phyloP scores from a whole-genome alignment of 1,284 basidiomycete species.

The Hemileia vastatrix region DNA sequence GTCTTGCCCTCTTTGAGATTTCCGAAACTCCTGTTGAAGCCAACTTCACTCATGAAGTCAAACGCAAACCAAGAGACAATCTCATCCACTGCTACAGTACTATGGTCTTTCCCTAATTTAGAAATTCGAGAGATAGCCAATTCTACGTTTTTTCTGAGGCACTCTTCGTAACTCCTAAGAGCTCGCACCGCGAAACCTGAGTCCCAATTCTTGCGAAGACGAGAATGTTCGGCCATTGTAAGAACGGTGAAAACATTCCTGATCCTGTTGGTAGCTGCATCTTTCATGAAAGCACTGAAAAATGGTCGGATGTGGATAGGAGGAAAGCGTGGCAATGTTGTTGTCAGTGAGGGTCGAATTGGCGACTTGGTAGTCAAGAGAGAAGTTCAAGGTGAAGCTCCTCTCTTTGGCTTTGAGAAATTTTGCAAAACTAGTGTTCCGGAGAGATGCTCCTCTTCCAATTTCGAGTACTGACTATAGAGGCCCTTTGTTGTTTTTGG shows the following conservation, averaged over 20 bases:
- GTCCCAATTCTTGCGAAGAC: neutral
- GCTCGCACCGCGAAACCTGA: too few relatives aligned
- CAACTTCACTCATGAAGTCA: neutral
- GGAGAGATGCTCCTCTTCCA: too few relatives aligned
- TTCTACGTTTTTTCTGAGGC: too few relatives aligned
- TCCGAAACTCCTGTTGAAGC: neutral
- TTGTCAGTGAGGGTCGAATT: too few relatives aligned
- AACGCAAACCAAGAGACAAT: neutral
- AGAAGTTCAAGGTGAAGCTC: too few relatives aligned
- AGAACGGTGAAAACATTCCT: neutral
- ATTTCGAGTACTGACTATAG: conserved; percentile 22
- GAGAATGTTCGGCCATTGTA: neutral
- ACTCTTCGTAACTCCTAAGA: too few relatives aligned
- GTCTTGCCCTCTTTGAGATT: neutral
- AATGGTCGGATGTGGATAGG: too few relatives aligned
- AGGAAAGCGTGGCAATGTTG: too few relatives aligned
- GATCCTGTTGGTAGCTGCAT: neutral
- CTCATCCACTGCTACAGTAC: neutral
- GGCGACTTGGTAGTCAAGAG: too few relatives aligned
- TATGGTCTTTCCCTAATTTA: neutral
- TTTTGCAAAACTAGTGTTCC: too few relatives aligned
- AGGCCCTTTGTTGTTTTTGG: conserved; percentile 25
- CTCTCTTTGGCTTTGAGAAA: too few relatives aligned
- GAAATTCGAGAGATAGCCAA: too few relatives aligned
- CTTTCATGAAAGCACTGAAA: neutral